These are phyloP conservation scores for Picea abies DNA, from an alignment of 83 land plant genomes.

Conservation along the genomic window DNA sequence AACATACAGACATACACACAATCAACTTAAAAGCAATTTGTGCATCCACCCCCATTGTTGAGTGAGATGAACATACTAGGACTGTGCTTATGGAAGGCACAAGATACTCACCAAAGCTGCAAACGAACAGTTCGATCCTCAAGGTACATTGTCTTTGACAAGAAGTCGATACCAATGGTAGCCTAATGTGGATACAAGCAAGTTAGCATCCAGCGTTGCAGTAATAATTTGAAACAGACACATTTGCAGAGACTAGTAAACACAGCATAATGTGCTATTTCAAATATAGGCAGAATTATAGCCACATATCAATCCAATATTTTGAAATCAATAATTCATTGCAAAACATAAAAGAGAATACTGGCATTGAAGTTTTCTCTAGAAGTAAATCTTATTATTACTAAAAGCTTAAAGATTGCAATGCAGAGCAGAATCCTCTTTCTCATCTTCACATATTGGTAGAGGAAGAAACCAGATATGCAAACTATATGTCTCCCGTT, in stretches of 20 bases:
- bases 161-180: slow-evolving; percentile 77
- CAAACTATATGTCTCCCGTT: neutral
- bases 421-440: neutral
- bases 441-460: neutral
- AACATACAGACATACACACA: neutral
- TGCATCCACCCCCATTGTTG: neutral
- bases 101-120: slow-evolving; percentile 55
- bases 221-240: neutral
- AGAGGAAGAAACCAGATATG: neutral
- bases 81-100: neutral
- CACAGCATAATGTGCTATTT: neutral
- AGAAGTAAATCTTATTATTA: neutral
- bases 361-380: neutral
- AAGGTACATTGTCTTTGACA: slow-evolving; percentile 80
- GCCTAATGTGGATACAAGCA: slow-evolving; percentile 36
- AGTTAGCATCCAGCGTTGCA: slow-evolving; percentile 1
- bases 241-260: neutral
- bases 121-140: slow-evolving; percentile 78
- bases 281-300: neutral
- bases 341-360: neutral
- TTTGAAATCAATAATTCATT: neutral
- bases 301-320: neutral
- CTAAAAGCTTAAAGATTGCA: neutral
- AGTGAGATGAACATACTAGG: neutral
- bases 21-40: neutral